Percentiles rank a stretch among this genome's conserved stretches.
phyloP scores from a whole-genome alignment of 148 eudicot genomes.

The Vaccinium corymbosum region DNA sequence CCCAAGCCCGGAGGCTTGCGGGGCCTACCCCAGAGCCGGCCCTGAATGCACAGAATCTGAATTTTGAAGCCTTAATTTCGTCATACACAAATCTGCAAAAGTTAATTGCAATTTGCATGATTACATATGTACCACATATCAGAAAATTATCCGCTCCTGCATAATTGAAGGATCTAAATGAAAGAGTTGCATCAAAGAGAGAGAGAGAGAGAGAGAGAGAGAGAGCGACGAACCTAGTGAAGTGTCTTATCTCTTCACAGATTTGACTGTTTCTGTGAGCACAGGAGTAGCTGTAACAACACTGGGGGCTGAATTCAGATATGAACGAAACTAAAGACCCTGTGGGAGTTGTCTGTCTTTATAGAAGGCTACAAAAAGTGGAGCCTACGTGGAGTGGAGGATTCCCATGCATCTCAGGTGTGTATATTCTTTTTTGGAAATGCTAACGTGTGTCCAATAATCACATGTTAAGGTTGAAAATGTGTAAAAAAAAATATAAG shows the following conservation, averaged over 20 bases:
- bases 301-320: neutral
- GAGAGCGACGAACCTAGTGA: neutral
- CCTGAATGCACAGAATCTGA: neutral
- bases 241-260: constrained; percentile 1
- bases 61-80: neutral
- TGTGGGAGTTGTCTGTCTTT: too few relatives aligned
- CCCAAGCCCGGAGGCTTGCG: too few relatives aligned
- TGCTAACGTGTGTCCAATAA: too few relatives aligned
- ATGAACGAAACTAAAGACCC: neutral
- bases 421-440: too few relatives aligned
- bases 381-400: too few relatives aligned
- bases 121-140: too few relatives aligned
- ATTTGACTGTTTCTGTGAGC: neutral
- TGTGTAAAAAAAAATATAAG: too few relatives aligned
- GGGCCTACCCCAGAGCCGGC: too few relatives aligned
- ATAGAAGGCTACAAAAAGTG: too few relatives aligned
- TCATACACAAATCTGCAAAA: neutral
- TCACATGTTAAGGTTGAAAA: too few relatives aligned
- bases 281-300: neutral
- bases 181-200: neutral
- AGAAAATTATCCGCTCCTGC: neutral
- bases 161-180: neutral
- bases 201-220: neutral
- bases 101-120: neutral
- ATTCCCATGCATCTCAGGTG: too few relatives aligned